A percentile compares a stretch with the other conserved stretches of the same genome.
Evolutionary conservation across 2,329 filamentous ascomycete genomes (phyloP).

Genomic region (Sporothrix luriei): DNA sequence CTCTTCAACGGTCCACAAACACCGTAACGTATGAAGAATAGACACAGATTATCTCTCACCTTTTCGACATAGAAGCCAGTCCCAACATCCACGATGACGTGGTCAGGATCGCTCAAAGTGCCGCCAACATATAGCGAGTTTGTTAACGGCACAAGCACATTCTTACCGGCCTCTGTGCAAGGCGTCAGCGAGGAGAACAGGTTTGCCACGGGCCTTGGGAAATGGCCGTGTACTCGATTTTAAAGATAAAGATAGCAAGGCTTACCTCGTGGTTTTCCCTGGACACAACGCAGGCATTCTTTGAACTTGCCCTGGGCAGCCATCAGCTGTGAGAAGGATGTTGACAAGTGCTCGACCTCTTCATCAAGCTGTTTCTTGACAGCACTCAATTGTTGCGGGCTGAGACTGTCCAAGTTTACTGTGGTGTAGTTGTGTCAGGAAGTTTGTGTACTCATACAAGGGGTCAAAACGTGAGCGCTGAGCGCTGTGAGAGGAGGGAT

Average conservation of each 20-base stretch:
- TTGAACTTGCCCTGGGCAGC: conserved; percentile 88
- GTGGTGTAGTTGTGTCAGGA: conserved; percentile 17
- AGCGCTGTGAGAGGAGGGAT: neutral
- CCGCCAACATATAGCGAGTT: conserved; percentile 94
- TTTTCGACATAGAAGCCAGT: conserved; percentile 97
- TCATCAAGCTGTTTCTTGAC: conserved; percentile 96
- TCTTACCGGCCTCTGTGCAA: conserved; percentile 45
- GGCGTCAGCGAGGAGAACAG: neutral
- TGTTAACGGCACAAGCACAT: conserved; percentile 88
- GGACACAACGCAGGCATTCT: conserved; percentile 81
- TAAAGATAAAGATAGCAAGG: too few species aligned
- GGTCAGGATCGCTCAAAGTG: conserved; percentile 70
- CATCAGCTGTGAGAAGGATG: conserved; percentile 85
- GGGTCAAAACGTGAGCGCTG: neutral
- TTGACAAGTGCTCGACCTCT: conserved; percentile 91
- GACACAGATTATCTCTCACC: conserved; percentile 48
- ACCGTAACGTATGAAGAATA: neutral
- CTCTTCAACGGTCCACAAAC: neutral
- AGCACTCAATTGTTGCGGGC: conserved; percentile 79
- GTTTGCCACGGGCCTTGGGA: neutral
- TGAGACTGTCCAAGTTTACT: conserved; percentile 73
- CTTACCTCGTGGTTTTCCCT: conserved; percentile 42
- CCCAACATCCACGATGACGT: conserved; percentile 87
- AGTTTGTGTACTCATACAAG: neutral
- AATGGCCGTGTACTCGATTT: neutral